Percentiles rank a stretch among this genome's conserved stretches.
Conservation (phyloP, 768 basidiomycete species). For the Baorangia bicolor region DNA sequence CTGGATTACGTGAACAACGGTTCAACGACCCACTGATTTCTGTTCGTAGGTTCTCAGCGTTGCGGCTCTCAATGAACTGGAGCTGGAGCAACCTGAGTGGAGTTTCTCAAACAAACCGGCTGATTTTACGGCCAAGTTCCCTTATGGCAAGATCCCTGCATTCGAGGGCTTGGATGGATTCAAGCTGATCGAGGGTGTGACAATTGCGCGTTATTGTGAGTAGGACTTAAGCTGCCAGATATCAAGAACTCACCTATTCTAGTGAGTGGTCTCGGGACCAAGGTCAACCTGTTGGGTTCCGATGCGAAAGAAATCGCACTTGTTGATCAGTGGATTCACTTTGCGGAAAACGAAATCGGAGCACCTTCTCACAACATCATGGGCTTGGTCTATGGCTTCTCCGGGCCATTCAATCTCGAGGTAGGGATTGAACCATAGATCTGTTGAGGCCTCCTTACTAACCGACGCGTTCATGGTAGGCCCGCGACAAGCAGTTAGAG, state of each 20-base stretch:
- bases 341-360: constrained; percentile 17
- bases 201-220: constrained; percentile 22
- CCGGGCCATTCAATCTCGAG: constrained; percentile 7
- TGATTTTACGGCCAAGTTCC: constrained; percentile 14
- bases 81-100: constrained; percentile 7
- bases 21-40: neutral
- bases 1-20: neutral
- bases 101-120: constrained; percentile 10
- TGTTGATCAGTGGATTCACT: constrained; percentile 25
- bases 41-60: constrained; percentile 12
- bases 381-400: neutral
- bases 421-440: neutral
- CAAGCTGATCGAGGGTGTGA: constrained; percentile 11
- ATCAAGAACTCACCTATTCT: neutral
- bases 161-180: constrained; percentile 21
- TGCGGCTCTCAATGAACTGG: constrained; percentile 14
- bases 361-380: neutral
- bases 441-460: no score
- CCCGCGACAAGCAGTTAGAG: neutral
- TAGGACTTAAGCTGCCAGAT: neutral
- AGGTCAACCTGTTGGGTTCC: constrained; percentile 13
- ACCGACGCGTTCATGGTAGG: neutral
- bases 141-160: constrained; percentile 19
- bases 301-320: constrained; percentile 5
- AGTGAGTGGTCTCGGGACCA: constrained; percentile 17